A percentile compares a stretch with the other conserved stretches of the same genome.
Conservation (phyloP, 352 stramenopile species). For the Albugo laibachii region DNA sequence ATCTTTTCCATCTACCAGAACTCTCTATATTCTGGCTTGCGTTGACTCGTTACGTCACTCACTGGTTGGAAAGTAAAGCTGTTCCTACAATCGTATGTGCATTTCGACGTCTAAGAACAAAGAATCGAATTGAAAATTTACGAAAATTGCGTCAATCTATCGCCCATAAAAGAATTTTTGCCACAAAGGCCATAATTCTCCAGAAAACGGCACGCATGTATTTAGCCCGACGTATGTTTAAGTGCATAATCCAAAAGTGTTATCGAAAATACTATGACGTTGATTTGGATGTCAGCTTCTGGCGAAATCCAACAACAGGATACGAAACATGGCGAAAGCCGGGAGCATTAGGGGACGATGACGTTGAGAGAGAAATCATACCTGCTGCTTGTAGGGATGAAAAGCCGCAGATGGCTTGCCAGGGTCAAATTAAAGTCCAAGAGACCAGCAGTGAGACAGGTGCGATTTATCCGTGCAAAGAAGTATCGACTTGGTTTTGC, state of each 20-base stretch:
- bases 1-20: too few relatives aligned
- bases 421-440: constrained; percentile 17
- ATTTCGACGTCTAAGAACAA: too few relatives aligned
- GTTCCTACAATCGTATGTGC: too few relatives aligned
- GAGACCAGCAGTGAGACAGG: too few relatives aligned
- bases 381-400: constrained; percentile 19
- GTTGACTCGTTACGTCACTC: too few relatives aligned
- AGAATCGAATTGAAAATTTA: not conserved
- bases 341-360: constrained; percentile 18
- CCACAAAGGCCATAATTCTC: constrained; percentile 8
- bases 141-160: not conserved
- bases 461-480: constrained; percentile 7
- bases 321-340: constrained; percentile 60
- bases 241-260: constrained; percentile 13
- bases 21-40: too few relatives aligned
- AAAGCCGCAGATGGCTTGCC: constrained; percentile 19
- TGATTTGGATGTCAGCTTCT: constrained; percentile 37
- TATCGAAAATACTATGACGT: constrained; percentile 64
- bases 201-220: constrained; percentile 15
- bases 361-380: constrained; percentile 24
- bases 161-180: not conserved
- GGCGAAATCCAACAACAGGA: constrained; percentile 38
- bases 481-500: constrained; percentile 35
- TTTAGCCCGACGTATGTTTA: constrained; percentile 15
- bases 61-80: too few relatives aligned